These are phyloP conservation scores for Populus hybrid DNA, from an alignment of 441 rosid genomes.

Conservation along the genomic window DNA sequence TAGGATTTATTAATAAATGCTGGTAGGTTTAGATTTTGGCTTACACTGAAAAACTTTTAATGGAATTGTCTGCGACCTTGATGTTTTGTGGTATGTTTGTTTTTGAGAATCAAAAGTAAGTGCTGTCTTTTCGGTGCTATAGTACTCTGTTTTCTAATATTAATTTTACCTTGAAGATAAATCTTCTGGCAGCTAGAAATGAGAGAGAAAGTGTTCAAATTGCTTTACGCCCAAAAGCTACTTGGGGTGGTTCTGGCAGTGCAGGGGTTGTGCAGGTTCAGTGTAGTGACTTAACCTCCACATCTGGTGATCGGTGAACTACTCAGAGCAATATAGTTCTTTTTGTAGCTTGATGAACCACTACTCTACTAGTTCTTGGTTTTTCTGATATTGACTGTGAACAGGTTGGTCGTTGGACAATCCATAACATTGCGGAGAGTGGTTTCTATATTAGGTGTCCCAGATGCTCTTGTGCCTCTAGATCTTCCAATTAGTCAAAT, in stretches of 20 bases:
- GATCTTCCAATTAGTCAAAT: conserved; percentile 75
- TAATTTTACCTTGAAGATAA: conserved; percentile 49
- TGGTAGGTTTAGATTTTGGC: neutral
- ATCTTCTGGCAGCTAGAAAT: conserved; percentile 92
- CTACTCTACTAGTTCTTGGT: conserved; percentile 18
- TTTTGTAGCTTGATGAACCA: conserved; percentile 14
- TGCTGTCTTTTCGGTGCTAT: neutral
- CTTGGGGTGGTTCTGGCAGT: conserved; percentile 67
- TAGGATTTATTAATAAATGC: neutral
- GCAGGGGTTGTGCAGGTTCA: conserved; percentile 84
- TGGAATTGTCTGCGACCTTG: neutral
- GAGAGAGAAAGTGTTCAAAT: conserved; percentile 96
- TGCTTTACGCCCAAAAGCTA: conserved; percentile 84
- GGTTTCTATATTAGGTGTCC: conserved; percentile 85
- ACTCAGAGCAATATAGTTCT: conserved; percentile 7
- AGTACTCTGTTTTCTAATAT: conserved; percentile 22
- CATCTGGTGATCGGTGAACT: conserved; percentile 78
- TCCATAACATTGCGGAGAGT: conserved; percentile 65
- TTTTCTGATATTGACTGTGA: conserved; percentile 23
- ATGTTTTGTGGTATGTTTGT: neutral
- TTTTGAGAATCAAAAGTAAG: neutral
- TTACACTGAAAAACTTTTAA: neutral
- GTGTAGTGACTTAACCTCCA: conserved; percentile 73
- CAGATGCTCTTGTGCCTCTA: conserved; percentile 96
- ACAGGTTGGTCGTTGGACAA: conserved; percentile 79